phyloP scores from a whole-genome alignment of 192 early-diverging fungal species.

The Thamnidium elegans region DNA sequence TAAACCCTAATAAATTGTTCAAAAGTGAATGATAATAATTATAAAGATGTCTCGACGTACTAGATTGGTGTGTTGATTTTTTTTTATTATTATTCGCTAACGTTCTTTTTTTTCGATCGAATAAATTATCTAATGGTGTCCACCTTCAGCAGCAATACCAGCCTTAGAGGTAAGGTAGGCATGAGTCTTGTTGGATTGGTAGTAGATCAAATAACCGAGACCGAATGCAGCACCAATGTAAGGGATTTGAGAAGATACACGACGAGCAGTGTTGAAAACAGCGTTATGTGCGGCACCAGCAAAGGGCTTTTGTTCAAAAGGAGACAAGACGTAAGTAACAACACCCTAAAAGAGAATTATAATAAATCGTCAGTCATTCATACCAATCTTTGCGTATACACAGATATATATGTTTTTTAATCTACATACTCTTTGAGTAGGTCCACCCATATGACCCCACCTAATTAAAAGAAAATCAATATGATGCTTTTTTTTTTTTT shows the following conservation, averaged over 20 bases:
- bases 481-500: neutral
- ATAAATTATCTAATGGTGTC: slow-evolving; percentile 18
- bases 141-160: slow-evolving; percentile 42
- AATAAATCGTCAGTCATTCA: neutral
- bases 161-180: slow-evolving; percentile 39
- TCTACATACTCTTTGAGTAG: slow-evolving; percentile 45
- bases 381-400: neutral
- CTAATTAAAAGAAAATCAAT: slow-evolving; percentile 28
- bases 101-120: neutral
- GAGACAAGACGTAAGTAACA: slow-evolving; percentile 56
- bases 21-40: no score
- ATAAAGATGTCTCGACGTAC: no score
- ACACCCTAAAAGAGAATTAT: slow-evolving; percentile 38
- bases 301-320: slow-evolving; percentile 62
- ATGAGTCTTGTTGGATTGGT: slow-evolving; percentile 42
- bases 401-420: neutral
- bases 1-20: no score
- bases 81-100: neutral
- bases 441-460: slow-evolving; percentile 61
- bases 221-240: slow-evolving; percentile 54
- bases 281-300: slow-evolving; percentile 56
- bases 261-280: slow-evolving; percentile 62
- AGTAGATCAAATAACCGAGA: slow-evolving; percentile 48
- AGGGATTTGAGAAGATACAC: slow-evolving; percentile 48
- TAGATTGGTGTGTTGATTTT: neutral